These are phyloP conservation scores for Chlamydomonas sp. DNA, from an alignment of 139 green algal species.

Conservation along the genomic window DNA sequence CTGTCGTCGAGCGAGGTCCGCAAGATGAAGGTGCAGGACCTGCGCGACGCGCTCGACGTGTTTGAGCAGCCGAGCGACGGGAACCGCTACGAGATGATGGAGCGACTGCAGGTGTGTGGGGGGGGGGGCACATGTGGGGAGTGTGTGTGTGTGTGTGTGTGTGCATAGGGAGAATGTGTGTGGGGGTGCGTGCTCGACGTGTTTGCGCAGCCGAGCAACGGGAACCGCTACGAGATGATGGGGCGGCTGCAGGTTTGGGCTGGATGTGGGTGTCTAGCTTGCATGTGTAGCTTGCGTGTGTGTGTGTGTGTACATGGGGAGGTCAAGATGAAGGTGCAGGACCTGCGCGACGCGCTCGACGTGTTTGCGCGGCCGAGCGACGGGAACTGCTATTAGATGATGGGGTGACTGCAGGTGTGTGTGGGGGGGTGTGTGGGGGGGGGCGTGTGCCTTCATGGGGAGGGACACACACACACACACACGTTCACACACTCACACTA, in stretches of 20 bases:
- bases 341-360: constrained; percentile 14
- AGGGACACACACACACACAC: no score
- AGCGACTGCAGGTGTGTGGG: constrained; percentile 17
- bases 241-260: constrained; percentile 15
- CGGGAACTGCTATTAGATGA: constrained; percentile 33
- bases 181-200: constrained; percentile 1
- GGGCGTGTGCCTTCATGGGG: background rate
- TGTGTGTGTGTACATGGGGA: background rate
- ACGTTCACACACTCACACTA: no score
- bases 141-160: background rate
- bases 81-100: constrained; percentile 33
- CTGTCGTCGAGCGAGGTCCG: background rate
- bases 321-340: constrained; percentile 17
- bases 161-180: no score
- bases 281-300: background rate
- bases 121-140: background rate
- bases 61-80: constrained; percentile 11
- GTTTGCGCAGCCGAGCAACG: constrained; percentile 5
- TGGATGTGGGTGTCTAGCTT: no score
- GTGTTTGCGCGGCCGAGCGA: constrained; percentile 2
- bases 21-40: constrained; percentile 20
- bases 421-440: background rate
- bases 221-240: constrained; percentile 34
- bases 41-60: constrained; percentile 8
- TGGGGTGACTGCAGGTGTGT: constrained; percentile 18